These are phyloP conservation scores for Castanospermum australe DNA, from an alignment of 306 rosid genomes.

Conservation along the genomic window DNA sequence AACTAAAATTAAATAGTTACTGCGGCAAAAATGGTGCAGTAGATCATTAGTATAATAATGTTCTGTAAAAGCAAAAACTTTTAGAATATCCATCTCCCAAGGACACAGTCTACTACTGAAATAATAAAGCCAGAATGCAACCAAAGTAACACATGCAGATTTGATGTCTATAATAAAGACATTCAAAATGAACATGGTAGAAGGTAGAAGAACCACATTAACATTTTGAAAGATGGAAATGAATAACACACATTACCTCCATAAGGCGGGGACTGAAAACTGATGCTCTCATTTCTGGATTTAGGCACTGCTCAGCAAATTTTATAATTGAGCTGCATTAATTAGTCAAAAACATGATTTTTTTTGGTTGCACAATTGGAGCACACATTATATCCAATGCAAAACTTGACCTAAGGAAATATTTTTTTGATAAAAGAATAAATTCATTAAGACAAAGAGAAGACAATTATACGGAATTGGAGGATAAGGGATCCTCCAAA, in stretches of 20 bases:
- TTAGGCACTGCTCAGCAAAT: constrained; percentile 83
- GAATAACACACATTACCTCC: constrained; percentile 66
- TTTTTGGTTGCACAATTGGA: constrained; percentile 5
- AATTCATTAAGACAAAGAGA: too few relatives aligned
- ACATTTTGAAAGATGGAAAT: constrained; percentile 23
- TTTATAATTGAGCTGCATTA: constrained; percentile 81
- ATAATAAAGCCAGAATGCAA: constrained; percentile 25
- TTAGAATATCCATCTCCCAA: constrained; percentile 9
- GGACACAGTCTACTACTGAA: not conserved
- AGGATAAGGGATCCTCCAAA: too few relatives aligned
- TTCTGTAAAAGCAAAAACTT: constrained; percentile 6
- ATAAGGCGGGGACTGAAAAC: constrained; percentile 94
- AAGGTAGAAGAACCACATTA: constrained; percentile 2
- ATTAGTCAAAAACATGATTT: constrained; percentile 22
- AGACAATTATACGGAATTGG: too few relatives aligned
- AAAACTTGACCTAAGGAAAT: constrained; percentile 18
- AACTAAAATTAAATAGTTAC: not conserved
- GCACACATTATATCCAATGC: not conserved
- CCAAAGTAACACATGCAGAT: constrained; percentile 6
- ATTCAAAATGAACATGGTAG: not conserved
- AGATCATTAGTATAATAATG: not conserved
- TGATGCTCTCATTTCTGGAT: constrained; percentile 71
- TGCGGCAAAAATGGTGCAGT: not conserved
- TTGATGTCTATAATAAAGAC: not conserved
- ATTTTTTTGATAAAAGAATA: too few relatives aligned